Conservation (phyloP, 1,284 basidiomycete species). For the Chalciporus sp. region DNA sequence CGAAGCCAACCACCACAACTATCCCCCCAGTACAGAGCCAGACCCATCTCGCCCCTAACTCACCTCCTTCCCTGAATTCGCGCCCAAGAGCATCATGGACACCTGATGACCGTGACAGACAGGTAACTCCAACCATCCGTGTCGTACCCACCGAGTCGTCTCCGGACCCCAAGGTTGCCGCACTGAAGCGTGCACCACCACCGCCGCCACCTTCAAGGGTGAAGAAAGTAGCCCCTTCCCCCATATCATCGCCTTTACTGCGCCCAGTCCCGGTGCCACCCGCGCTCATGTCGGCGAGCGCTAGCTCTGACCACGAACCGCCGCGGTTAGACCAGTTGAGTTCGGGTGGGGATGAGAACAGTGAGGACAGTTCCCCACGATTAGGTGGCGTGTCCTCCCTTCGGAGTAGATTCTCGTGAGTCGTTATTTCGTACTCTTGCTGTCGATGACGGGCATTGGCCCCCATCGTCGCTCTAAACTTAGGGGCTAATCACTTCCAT, state of each 20-base stretch:
- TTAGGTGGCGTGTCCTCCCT: constrained; percentile 44
- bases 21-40: constrained; percentile 6
- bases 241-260: constrained; percentile 44
- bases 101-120: constrained; percentile 25
- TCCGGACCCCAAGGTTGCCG: constrained; percentile 46
- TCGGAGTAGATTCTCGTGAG: constrained; percentile 56
- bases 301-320: constrained; percentile 27
- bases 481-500: neutral
- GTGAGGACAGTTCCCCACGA: constrained; percentile 19
- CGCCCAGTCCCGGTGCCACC: constrained; percentile 45
- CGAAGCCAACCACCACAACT: constrained; percentile 17
- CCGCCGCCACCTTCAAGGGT: constrained; percentile 57
- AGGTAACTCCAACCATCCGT: constrained; percentile 18
- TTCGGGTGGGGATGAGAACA: constrained; percentile 20
- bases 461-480: neutral
- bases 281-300: constrained; percentile 21
- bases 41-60: constrained; percentile 30
- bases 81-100: constrained; percentile 43
- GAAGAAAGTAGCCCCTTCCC: constrained; percentile 41
- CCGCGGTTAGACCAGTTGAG: constrained; percentile 24
- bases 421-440: constrained; percentile 14
- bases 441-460: neutral
- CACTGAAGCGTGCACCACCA: constrained; percentile 53
- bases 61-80: constrained; percentile 39
- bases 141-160: constrained; percentile 37